These are phyloP conservation scores for Calophaca sinica DNA, from an alignment of 306 rosid species.

Conservation along the genomic window DNA sequence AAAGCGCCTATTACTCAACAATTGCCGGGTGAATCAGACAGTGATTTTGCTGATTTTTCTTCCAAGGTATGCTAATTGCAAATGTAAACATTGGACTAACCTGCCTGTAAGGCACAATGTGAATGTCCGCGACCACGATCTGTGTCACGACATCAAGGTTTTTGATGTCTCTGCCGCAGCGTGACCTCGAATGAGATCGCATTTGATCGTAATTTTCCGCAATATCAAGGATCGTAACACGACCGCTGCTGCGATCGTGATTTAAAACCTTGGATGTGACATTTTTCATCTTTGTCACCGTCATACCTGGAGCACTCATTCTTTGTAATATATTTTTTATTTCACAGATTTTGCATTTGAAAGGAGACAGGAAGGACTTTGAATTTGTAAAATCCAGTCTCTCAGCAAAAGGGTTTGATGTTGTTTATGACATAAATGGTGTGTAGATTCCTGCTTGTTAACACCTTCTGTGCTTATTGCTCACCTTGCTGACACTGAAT, in stretches of 20 bases:
- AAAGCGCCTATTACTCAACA: constrained; percentile 84
- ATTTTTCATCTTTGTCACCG: too few relatives aligned
- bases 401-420: constrained; percentile 85
- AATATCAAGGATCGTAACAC: too few relatives aligned
- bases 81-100: constrained; percentile 22
- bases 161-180: too few relatives aligned
- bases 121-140: too few relatives aligned
- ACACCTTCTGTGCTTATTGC: constrained; percentile 1
- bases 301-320: too few relatives aligned
- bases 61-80: constrained; percentile 70
- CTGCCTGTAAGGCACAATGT: constrained; percentile 2
- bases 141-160: too few relatives aligned
- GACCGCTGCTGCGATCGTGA: too few relatives aligned
- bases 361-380: constrained; percentile 91
- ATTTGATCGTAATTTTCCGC: too few relatives aligned
- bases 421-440: constrained; percentile 97
- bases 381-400: constrained; percentile 92
- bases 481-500: background rate
- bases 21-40: constrained; percentile 88
- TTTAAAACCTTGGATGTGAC: too few relatives aligned
- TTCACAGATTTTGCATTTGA: constrained; percentile 84
- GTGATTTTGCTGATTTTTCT: constrained; percentile 75
- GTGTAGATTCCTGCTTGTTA: constrained; percentile 36
- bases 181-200: too few relatives aligned
- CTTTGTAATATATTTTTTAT: too few relatives aligned